These are phyloP conservation scores for Furcasterigmium furcatum DNA, from an alignment of 2,329 filamentous ascomycete genomes.

Conservation along the genomic window DNA sequence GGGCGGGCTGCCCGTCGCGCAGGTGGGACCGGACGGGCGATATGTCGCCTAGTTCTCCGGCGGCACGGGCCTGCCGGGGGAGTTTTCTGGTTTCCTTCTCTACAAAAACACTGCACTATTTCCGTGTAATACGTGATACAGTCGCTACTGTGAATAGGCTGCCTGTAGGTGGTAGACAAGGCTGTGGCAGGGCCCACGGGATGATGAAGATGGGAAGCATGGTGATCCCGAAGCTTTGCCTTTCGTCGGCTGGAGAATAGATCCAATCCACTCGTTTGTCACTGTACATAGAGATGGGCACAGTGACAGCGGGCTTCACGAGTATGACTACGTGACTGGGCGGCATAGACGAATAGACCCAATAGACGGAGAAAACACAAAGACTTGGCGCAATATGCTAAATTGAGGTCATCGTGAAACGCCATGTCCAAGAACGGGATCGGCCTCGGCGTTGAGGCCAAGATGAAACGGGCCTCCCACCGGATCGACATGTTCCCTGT, in stretches of 20 bases:
- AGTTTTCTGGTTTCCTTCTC: too few species aligned
- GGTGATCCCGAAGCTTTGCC: too few species aligned
- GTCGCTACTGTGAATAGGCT: too few species aligned
- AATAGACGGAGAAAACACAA: background rate
- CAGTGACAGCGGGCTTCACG: background rate
- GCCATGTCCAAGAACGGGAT: background rate
- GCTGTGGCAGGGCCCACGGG: background rate
- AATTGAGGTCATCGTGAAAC: background rate
- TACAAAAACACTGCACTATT: too few species aligned
- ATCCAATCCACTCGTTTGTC: background rate
- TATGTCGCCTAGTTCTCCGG: constrained; percentile 4
- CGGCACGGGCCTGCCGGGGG: too few species aligned
- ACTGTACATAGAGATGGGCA: background rate
- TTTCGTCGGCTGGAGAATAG: background rate
- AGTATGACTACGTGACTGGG: background rate
- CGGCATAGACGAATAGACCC: background rate
- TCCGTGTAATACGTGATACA: too few species aligned
- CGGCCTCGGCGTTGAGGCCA: background rate
- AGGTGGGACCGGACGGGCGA: constrained; percentile 8
- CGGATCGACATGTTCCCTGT: background rate
- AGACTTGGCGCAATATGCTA: background rate
- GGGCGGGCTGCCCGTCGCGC: constrained; percentile 8
- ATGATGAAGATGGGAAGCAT: too few species aligned
- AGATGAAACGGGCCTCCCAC: background rate
- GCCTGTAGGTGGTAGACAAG: too few species aligned